Base-by-base conservation (phyloP, 2,329 filamentous ascomycete species). In the Colletotrichum godetiae region DNA sequence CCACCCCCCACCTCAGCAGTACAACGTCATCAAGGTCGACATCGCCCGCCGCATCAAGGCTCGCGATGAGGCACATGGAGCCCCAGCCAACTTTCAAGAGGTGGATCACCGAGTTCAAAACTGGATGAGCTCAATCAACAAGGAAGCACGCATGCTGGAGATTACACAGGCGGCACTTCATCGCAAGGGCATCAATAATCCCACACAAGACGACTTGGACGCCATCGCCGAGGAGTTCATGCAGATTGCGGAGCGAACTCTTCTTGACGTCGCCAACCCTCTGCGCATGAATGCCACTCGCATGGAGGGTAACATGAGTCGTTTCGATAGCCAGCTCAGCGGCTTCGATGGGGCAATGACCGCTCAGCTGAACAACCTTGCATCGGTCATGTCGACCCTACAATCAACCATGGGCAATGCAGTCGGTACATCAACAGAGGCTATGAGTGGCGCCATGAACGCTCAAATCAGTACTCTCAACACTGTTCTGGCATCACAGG, bases 1-100 rank as follows among this genome's bases (percentile, higher is more conserved):
- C 1, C 22, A 46, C 0, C 70, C 59, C 0, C 70, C 66, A 1
- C 7, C 65, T 10, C 60, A 77, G 1, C n/a, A n/a, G 0, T 82
- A 81, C 55, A 75, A 74, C 0, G 37, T 76, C 0, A 60, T 84
- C 0, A 77, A 76, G 0, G 77, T 84, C 11, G 77, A 82, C 24
- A 80, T 84, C 19, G 75, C 80, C 3, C 80, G 80, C 4, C 76
- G 76, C 5, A 84, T 86, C 58, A 76, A 77, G 4, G 79, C 82
- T 22, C 83, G 84, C 2, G 82, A 85, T 73, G 75, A 78, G 27
- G 52, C 75, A 75, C 29, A 78, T 53, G 24, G 74, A 67, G 65
- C 79, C 29, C 61, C 67, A 15, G n/a, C 19, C 46, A 35, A 35
- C 19, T 56, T 71, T 7, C 15, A 65, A 71, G 60, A 71, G 55